phyloP scores from a whole-genome alignment of 2,329 filamentous ascomycete species.

The Fusarium acutatum region DNA sequence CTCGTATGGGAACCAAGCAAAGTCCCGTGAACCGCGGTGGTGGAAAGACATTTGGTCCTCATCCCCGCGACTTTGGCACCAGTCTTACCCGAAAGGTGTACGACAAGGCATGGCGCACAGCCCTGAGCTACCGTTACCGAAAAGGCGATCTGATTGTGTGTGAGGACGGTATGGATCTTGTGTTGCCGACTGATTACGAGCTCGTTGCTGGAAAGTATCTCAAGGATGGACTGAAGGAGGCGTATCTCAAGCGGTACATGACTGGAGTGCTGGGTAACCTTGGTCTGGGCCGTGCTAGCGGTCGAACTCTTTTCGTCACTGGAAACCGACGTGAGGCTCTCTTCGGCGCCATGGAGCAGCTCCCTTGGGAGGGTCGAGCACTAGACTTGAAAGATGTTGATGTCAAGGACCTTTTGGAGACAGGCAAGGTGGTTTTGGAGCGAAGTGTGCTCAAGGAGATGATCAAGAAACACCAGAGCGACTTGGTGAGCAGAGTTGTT shows the following conservation, averaged over 20 bases:
- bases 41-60: slow-evolving; percentile 89
- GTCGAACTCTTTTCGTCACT: slow-evolving; percentile 81
- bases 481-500: slow-evolving; percentile 62
- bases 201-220: slow-evolving; percentile 53
- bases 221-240: slow-evolving; percentile 59
- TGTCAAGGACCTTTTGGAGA: slow-evolving; percentile 92
- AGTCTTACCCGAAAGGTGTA: slow-evolving; percentile 88
- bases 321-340: slow-evolving; percentile 67
- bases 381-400: slow-evolving; percentile 82
- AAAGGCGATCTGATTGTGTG: slow-evolving; percentile 88
- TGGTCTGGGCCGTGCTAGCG: slow-evolving; percentile 71
- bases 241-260: slow-evolving; percentile 70
- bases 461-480: slow-evolving; percentile 75
- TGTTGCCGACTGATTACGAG: slow-evolving; percentile 60
- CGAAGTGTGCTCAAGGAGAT: slow-evolving; percentile 79
- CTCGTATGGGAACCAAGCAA: slow-evolving; percentile 83
- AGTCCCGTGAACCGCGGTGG: slow-evolving; percentile 85
- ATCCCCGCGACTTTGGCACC: slow-evolving; percentile 90
- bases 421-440: slow-evolving; percentile 87
- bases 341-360: slow-evolving; percentile 70
- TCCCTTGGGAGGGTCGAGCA: slow-evolving; percentile 73
- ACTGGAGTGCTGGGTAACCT: slow-evolving; percentile 75
- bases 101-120: slow-evolving; percentile 93
- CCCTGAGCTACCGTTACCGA: slow-evolving; percentile 89
- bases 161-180: slow-evolving; percentile 78